Base-by-base conservation (phyloP, 805 yeast genomes). In the Saccharomycopsis amapae region DNA sequence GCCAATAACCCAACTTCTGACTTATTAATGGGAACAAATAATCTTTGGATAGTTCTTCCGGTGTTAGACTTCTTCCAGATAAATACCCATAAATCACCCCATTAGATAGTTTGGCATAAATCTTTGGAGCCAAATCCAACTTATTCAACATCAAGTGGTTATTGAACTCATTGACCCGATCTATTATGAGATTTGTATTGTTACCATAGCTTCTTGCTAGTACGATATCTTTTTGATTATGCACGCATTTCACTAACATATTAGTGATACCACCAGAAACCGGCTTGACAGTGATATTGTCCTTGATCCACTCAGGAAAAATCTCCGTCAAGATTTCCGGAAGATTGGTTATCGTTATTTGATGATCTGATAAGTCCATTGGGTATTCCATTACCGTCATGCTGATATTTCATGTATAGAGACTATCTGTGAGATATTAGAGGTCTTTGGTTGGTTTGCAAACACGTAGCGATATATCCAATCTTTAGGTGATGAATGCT, bases 161-260 rank as follows among this genome's bases (percentile, higher is more conserved):
- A 17, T 81, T 79, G 56, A 78, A 80, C 58, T 83, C 93, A 31
- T 88, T 65, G 53, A 79, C 79, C 52, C 93, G 66, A 60, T 84
- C 88, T 28, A 83, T 83, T 42, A 83, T 81, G 31, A 78, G 64
- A 45, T 71, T 73, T 1, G 93, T 83, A 10, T 88, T 88, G 46
- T 75, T 72, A 6, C 93, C 93, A 54, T 84, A 83, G 0, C 84
- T 79, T 48, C 93, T 66, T 45, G 83, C 78, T 15, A 83, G 67
- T 0, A 74, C 78, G 4, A 61, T 63, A 45, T 70, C 72, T 2
- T 53, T 39, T 38, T 50, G 25, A 15, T 32, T 19, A 25, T 23
- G 30, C 10, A 17, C 17, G 54, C 80, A 74, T 23, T 71, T 65
- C 28, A 78, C 56, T 40, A 78, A 67, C 79, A 76, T 75, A 55